These are phyloP conservation scores for Diddensiella caesifluorescens DNA, from an alignment of 805 yeast species.

Conservation along the genomic window DNA sequence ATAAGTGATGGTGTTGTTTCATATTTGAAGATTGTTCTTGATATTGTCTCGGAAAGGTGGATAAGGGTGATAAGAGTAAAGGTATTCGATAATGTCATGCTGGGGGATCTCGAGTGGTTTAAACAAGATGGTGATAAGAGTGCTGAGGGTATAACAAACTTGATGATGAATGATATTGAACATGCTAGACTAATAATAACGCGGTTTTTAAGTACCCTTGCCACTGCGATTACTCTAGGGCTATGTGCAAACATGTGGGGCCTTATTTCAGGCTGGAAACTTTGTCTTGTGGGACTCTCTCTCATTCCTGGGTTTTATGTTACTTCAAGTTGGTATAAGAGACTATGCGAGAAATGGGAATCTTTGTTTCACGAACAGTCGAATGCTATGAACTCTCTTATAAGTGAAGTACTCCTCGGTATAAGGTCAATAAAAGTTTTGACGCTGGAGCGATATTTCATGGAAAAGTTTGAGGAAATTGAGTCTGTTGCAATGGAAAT, in stretches of 20 bases:
- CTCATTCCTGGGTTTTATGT: slow-evolving; percentile 60
- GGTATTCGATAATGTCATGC: slow-evolving; percentile 45
- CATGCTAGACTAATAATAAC: slow-evolving; percentile 65
- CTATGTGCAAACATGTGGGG: slow-evolving; percentile 73
- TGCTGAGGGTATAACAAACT: slow-evolving; percentile 49
- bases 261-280: slow-evolving; percentile 72
- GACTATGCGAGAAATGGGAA: slow-evolving; percentile 50
- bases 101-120: background rate
- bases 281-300: slow-evolving; percentile 76
- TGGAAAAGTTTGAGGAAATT: slow-evolving; percentile 31
- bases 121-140: slow-evolving; percentile 37
- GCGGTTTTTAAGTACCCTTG: slow-evolving; percentile 50
- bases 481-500: slow-evolving; percentile 32
- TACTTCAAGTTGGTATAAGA: slow-evolving; percentile 49
- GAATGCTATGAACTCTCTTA: slow-evolving; percentile 21
- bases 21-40: slow-evolving; percentile 46
- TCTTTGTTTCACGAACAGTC: slow-evolving; percentile 39
- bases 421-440: slow-evolving; percentile 60
- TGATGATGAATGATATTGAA: slow-evolving; percentile 75
- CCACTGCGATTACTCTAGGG: slow-evolving; percentile 51
- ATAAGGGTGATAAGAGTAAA: slow-evolving; percentile 46
- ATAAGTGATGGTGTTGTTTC: slow-evolving; percentile 53
- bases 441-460: slow-evolving; percentile 48
- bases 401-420: slow-evolving; percentile 50
- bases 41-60: slow-evolving; percentile 65